These are phyloP conservation scores for Gryganskiella cystojenkinii DNA, from an alignment of 192 early-diverging fungal genomes.

Conservation along the genomic window DNA sequence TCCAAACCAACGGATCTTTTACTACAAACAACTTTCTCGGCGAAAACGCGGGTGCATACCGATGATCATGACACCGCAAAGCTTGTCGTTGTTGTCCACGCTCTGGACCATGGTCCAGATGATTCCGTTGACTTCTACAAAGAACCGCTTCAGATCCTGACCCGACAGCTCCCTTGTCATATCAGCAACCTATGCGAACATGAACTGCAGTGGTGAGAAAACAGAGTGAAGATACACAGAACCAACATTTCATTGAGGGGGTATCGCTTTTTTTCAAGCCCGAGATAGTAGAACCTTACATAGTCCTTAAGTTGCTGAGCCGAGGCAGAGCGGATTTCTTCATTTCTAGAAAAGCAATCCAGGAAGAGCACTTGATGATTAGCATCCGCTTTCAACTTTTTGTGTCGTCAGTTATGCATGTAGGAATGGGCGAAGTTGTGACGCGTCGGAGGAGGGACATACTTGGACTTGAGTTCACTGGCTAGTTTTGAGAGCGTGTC, in stretches of 20 bases:
- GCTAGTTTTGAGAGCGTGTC: conserved; percentile 42
- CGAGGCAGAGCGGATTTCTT: conserved; percentile 66
- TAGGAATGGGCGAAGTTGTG: not conserved
- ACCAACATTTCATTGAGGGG: not conserved
- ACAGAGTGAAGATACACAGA: not conserved
- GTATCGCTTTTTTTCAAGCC: conserved; percentile 6
- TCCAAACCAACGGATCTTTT: too few species aligned
- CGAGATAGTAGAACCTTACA: conserved; percentile 54
- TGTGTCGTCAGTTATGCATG: not conserved
- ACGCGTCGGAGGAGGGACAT: conserved; percentile 3
- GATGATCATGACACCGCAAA: conserved; percentile 84
- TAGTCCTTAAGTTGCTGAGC: conserved; percentile 71
- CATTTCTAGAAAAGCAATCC: conserved; percentile 65
- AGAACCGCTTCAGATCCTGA: conserved; percentile 78
- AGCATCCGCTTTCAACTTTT: not conserved
- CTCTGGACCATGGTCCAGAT: conserved; percentile 86
- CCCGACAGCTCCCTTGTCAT: conserved; percentile 74
- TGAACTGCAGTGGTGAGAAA: not conserved
- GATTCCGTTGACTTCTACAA: conserved; percentile 80
- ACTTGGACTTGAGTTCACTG: conserved; percentile 65
- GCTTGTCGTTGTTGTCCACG: conserved; percentile 79
- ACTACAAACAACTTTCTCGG: too few species aligned
- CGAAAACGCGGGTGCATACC: too few species aligned
- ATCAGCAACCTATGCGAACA: conserved; percentile 22
- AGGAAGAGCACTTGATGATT: not conserved